Evolutionary conservation across 139 green algal species (phyloP).

Genomic region (Asterochloris sp.): DNA sequence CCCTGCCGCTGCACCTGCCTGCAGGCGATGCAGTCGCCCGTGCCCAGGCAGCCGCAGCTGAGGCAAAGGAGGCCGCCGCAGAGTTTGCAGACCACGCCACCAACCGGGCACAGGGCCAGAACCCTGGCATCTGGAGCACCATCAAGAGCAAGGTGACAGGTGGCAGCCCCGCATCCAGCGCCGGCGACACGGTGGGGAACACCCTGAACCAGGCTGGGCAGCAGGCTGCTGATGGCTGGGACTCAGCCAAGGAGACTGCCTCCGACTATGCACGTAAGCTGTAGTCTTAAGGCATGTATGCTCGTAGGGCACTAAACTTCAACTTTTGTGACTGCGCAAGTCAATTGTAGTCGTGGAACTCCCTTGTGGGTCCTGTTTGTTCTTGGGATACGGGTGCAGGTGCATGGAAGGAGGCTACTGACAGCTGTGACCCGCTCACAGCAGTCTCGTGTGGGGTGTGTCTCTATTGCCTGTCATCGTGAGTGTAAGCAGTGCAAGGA

Average conservation of each 20-base stretch:
- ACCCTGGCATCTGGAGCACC: conserved; percentile 14
- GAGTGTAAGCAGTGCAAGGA: no score
- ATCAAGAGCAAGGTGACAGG: conserved; percentile 9
- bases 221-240: conserved; percentile 1
- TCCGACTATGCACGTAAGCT: no score
- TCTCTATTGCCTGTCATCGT: no score
- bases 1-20: background rate
- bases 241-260: background rate
- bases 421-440: no score
- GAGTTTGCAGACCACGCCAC: conserved; percentile 1
- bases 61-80: conserved; percentile 3
- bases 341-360: no score
- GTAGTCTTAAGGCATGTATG: no score
- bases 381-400: no score
- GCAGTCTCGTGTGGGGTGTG: no score
- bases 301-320: no score
- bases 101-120: conserved; percentile 13
- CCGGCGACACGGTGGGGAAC: conserved; percentile 2
- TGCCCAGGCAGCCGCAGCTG: conserved; percentile 1
- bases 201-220: conserved; percentile 4
- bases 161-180: background rate
- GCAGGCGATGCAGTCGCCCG: conserved; percentile 4
- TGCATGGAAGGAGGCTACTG: no score
- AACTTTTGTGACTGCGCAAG: no score
- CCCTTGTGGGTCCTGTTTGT: no score